phyloP scores from a whole-genome alignment of 176 grass and related monocot species.

The Avena sativa region DNA sequence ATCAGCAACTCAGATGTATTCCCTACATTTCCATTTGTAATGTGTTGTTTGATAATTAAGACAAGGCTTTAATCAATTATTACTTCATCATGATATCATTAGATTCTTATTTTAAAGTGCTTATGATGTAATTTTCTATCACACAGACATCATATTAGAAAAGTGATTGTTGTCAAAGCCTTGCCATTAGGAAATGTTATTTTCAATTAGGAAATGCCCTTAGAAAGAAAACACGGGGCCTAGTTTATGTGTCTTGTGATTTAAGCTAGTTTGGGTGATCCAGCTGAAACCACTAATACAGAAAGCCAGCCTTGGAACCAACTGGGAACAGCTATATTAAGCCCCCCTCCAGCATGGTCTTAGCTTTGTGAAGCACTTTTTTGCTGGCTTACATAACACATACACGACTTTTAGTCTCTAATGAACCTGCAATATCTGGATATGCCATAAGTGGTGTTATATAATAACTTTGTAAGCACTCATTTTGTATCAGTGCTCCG shows the following conservation, averaged over 20 bases:
- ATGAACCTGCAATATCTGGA: constrained; percentile 6
- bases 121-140: too few relatives aligned
- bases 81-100: not conserved
- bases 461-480: constrained; percentile 22
- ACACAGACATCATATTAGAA: too few relatives aligned
- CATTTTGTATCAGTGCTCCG: constrained; percentile 75
- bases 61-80: too few relatives aligned
- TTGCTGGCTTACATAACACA: not conserved
- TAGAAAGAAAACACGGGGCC: constrained; percentile 5
- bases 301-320: not conserved
- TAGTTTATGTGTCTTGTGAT: not conserved
- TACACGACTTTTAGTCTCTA: constrained; percentile 5
- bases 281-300: not conserved
- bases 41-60: too few relatives aligned
- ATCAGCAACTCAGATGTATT: not conserved
- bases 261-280: constrained; percentile 1
- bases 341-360: not conserved
- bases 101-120: not conserved
- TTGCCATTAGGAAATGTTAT: not conserved
- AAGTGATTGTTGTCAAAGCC: too few relatives aligned
- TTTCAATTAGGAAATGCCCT: not conserved
- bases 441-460: not conserved
- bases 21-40: not conserved
- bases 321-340: constrained; percentile 8
- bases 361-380: constrained; percentile 11